A percentile compares a stretch with the other conserved stretches of the same genome.
These are phyloP conservation scores for Mycena pura DNA, from an alignment of 768 basidiomycete genomes.

Conservation along the genomic window DNA sequence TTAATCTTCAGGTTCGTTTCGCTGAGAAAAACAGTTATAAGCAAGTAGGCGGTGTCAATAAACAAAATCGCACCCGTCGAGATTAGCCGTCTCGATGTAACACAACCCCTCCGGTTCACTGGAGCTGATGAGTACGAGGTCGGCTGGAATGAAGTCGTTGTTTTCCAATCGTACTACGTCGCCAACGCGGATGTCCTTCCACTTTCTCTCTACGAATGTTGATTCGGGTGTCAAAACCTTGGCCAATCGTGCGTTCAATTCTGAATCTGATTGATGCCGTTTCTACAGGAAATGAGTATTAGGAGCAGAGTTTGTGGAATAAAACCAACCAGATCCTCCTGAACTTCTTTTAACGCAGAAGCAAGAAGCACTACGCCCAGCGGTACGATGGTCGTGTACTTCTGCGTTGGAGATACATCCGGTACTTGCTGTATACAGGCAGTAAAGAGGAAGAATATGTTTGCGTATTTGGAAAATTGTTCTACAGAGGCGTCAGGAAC, in stretches of 20 bases:
- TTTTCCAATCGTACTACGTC: constrained; percentile 91
- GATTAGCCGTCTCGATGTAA: constrained; percentile 96
- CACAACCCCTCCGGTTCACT: constrained; percentile 97
- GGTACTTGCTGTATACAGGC: constrained; percentile 98
- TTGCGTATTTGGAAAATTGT: constrained; percentile 99
- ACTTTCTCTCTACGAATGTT: constrained; percentile 77
- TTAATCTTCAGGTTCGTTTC: constrained; percentile 99
- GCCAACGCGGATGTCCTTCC: constrained; percentile 90
- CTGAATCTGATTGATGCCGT: constrained; percentile 94
- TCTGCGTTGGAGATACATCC: constrained; percentile 94
- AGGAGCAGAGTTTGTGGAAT: neutral
- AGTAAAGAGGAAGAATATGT: constrained; percentile 98
- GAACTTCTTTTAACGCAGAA: constrained; percentile 93
- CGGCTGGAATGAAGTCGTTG: constrained; percentile 95
- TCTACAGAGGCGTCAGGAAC: constrained; percentile 54
- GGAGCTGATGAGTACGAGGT: constrained; percentile 84
- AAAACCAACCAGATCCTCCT: constrained; percentile 86
- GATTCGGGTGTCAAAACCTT: constrained; percentile 73
- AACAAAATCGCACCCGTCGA: constrained; percentile 78
- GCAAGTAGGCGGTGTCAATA: neutral
- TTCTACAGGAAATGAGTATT: constrained; percentile 58
- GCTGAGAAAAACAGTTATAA: constrained; percentile 45
- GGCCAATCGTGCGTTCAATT: constrained; percentile 84
- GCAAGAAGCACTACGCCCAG: constrained; percentile 88
- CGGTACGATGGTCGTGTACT: constrained; percentile 93